phyloP scores from a whole-genome alignment of 1,139 yeast genomes.

The Ogataea hybrid region DNA sequence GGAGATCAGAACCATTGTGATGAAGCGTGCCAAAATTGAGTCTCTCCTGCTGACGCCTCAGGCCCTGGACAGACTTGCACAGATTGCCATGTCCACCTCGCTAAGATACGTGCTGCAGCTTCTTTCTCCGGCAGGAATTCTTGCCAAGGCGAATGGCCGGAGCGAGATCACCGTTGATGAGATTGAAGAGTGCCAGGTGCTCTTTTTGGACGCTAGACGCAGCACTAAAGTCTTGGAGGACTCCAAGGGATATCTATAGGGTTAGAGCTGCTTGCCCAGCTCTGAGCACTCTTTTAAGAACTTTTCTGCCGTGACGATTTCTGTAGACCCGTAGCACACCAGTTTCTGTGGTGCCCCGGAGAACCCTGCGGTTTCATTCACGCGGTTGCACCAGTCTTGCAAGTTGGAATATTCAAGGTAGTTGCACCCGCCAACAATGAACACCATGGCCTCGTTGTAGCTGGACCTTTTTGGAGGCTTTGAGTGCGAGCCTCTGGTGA shows the following conservation, averaged over 20 bases:
- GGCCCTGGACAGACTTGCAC: slow-evolving; percentile 72
- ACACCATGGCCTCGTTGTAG: slow-evolving; percentile 79
- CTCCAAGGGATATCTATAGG: slow-evolving; percentile 46
- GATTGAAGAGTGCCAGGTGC: slow-evolving; percentile 79
- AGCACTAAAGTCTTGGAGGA: slow-evolving; percentile 74
- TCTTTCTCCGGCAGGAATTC: slow-evolving; percentile 84
- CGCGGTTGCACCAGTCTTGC: slow-evolving; percentile 73
- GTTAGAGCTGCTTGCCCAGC: slow-evolving; percentile 40
- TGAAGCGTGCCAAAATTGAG: slow-evolving; percentile 78
- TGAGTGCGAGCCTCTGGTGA: slow-evolving; percentile 83
- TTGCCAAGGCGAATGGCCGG: slow-evolving; percentile 73
- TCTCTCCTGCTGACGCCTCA: slow-evolving; percentile 58
- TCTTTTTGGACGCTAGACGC: slow-evolving; percentile 87
- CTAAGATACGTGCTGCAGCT: slow-evolving; percentile 90
- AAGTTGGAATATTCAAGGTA: slow-evolving; percentile 90
- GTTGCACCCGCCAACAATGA: slow-evolving; percentile 96
- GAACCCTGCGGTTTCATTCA: slow-evolving; percentile 27
- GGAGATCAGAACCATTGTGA: slow-evolving; percentile 79
- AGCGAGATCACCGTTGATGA: slow-evolving; percentile 67
- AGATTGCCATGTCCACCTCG: slow-evolving; percentile 70
- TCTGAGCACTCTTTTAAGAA: slow-evolving; percentile 72
- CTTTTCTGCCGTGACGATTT: slow-evolving; percentile 69
- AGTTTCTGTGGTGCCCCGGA: slow-evolving; percentile 32
- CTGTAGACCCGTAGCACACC: slow-evolving; percentile 87
- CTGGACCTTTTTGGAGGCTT: slow-evolving; percentile 85